A percentile compares a stretch with the other conserved stretches of the same genome.
These are phyloP conservation scores for Rhodotorula sp. DNA, from an alignment of 1,284 basidiomycete species.

Conservation along the genomic window DNA sequence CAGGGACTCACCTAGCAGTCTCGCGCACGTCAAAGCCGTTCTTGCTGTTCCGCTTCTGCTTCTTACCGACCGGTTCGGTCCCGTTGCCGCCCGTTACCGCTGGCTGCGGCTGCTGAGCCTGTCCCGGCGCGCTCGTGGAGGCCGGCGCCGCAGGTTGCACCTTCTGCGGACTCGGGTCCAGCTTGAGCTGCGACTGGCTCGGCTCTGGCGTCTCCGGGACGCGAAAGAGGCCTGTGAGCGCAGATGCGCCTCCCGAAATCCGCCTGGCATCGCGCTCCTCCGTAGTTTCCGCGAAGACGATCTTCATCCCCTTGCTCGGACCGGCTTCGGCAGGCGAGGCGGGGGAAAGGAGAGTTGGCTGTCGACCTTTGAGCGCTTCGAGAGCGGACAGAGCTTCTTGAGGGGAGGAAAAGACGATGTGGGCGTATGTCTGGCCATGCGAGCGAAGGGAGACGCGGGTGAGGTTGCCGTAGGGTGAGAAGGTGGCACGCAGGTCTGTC, in stretches of 20 bases:
- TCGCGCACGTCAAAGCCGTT: not conserved
- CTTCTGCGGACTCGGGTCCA: constrained; percentile 1
- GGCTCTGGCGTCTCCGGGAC: constrained; percentile 15
- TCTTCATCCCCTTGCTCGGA: not conserved
- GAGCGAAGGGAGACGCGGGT: not conserved
- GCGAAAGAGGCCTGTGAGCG: constrained; percentile 9
- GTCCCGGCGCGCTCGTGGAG: not conserved
- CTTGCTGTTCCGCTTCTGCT: not conserved
- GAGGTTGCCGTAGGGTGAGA: constrained; percentile 1
- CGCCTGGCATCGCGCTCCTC: not conserved
- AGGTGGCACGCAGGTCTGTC: constrained; percentile 5
- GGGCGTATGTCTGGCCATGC: not conserved
- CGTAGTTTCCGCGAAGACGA: not conserved
- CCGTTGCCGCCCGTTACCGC: not conserved
- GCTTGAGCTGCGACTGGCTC: constrained; percentile 3
- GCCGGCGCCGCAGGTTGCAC: no score
- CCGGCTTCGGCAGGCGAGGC: not conserved
- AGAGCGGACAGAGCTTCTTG: constrained; percentile 5
- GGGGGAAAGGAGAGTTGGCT: not conserved
- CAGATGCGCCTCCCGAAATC: not conserved
- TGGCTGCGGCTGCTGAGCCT: no score
- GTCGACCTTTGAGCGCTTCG: constrained; percentile 1
- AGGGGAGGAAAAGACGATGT: constrained; percentile 1
- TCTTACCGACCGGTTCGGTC: not conserved
- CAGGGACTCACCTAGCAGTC: not conserved